Evolutionary conservation across 2,329 filamentous ascomycete genomes (phyloP).

Genomic region (Microcyclosporella mali): DNA sequence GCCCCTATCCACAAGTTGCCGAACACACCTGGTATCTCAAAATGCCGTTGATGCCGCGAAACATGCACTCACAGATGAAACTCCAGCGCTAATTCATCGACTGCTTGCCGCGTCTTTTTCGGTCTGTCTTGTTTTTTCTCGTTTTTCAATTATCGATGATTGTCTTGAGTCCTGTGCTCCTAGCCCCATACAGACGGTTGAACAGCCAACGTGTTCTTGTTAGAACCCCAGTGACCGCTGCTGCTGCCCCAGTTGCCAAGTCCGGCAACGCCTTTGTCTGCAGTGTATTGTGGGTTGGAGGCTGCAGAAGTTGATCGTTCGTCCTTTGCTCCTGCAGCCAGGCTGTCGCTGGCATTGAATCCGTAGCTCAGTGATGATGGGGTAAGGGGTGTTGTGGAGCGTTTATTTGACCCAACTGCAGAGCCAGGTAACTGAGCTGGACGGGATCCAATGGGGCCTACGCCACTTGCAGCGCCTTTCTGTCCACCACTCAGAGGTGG

Average conservation of each 20-base stretch:
- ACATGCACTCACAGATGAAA: not conserved
- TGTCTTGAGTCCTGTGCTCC: constrained; percentile 6
- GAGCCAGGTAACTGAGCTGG: constrained; percentile 57
- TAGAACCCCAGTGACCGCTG: constrained; percentile 74
- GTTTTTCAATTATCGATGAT: no score
- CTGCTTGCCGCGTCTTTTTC: not conserved
- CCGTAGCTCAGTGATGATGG: constrained; percentile 80
- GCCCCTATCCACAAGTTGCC: no score
- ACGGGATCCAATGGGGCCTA: constrained; percentile 90
- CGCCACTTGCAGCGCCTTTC: constrained; percentile 54
- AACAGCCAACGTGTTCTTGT: constrained; percentile 69
- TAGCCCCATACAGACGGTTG: constrained; percentile 95
- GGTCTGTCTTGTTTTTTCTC: no score
- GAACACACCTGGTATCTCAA: not conserved
- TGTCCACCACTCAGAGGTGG: constrained; percentile 61
- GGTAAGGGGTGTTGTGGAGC: constrained; percentile 74
- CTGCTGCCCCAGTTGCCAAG: constrained; percentile 69
- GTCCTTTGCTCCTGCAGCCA: constrained; percentile 45
- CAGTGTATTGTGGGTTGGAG: constrained; percentile 48
- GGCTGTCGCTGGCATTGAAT: constrained; percentile 49
- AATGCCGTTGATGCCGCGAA: constrained; percentile 2
- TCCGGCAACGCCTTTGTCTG: constrained; percentile 39
- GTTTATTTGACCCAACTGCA: constrained; percentile 61
- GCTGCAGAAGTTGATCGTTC: constrained; percentile 53
- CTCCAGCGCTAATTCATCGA: constrained; percentile 3